A percentile compares a stretch with the other conserved stretches of the same genome.
Evolutionary conservation across 306 rosid species (phyloP).

Genomic region (Hippophae rhamnoides): DNA sequence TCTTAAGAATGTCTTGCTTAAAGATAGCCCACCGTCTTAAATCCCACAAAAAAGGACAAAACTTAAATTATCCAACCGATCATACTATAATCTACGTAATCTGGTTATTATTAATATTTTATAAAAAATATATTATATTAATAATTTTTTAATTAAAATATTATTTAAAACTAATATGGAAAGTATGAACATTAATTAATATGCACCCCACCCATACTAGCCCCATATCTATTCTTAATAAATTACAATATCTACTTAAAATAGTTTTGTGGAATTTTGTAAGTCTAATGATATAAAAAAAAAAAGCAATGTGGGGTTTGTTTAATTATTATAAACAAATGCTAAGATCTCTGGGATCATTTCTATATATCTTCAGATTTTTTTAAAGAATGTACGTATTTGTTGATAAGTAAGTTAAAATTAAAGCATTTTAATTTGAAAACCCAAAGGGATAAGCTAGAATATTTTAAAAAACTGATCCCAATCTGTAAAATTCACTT

Average conservation of each 20-base stretch:
- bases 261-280: background rate
- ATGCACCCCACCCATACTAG: background rate
- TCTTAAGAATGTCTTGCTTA: too few species aligned
- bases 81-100: too few species aligned
- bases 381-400: background rate
- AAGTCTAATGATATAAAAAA: slow-evolving; percentile 2
- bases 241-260: background rate
- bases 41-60: too few species aligned
- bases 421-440: slow-evolving; percentile 12
- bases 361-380: background rate
- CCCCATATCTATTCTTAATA: slow-evolving; percentile 12
- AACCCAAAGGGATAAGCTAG: slow-evolving; percentile 26
- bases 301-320: background rate
- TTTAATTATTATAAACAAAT: background rate
- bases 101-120: too few species aligned
- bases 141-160: too few species aligned
- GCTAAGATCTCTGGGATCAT: slow-evolving; percentile 21
- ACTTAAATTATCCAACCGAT: too few species aligned
- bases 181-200: background rate
- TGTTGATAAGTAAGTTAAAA: slow-evolving; percentile 16
- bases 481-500: slow-evolving; percentile 38
- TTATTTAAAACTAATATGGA: too few species aligned
- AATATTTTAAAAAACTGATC: slow-evolving; percentile 27
- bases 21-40: too few species aligned
- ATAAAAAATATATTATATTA: too few species aligned